phyloP scores from a whole-genome alignment of 768 basidiomycete species.

The Trichaptum fuscoviolaceum region DNA sequence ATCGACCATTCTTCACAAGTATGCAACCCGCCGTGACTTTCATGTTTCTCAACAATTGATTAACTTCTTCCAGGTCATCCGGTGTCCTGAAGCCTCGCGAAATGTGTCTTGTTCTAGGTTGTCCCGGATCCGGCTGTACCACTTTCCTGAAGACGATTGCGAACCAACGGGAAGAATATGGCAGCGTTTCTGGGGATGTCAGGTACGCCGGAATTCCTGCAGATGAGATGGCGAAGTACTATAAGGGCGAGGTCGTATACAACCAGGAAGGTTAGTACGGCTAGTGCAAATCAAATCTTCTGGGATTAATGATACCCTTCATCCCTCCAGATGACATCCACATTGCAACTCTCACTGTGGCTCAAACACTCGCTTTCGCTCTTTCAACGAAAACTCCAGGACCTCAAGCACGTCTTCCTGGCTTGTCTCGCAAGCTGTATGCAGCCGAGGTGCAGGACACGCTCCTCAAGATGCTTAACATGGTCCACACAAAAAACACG shows the following conservation, averaged over 20 bases:
- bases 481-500: conserved; percentile 71
- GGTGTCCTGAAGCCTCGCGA: conserved; percentile 74
- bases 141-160: conserved; percentile 84
- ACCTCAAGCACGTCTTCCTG: conserved; percentile 65
- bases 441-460: conserved; percentile 51
- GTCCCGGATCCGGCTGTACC: conserved; percentile 80
- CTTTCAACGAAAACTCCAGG: conserved; percentile 73
- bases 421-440: conserved; percentile 55
- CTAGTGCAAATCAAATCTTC: too few relatives aligned
- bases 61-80: conserved; percentile 39
- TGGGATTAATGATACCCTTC: conserved; percentile 8
- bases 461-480: conserved; percentile 75
- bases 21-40: conserved; percentile 11
- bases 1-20: conserved; percentile 59
- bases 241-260: conserved; percentile 77
- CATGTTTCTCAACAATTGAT: background rate
- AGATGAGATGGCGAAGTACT: conserved; percentile 67
- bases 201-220: conserved; percentile 77
- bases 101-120: conserved; percentile 83
- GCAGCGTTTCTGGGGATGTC: conserved; percentile 64
- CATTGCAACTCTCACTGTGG: conserved; percentile 76
- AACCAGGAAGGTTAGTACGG: conserved; percentile 57
- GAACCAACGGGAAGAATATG: conserved; percentile 65
- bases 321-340: conserved; percentile 59
- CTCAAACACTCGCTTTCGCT: conserved; percentile 68